phyloP scores from a whole-genome alignment of 345 rosid genomes.

The Limnanthes douglasii region DNA sequence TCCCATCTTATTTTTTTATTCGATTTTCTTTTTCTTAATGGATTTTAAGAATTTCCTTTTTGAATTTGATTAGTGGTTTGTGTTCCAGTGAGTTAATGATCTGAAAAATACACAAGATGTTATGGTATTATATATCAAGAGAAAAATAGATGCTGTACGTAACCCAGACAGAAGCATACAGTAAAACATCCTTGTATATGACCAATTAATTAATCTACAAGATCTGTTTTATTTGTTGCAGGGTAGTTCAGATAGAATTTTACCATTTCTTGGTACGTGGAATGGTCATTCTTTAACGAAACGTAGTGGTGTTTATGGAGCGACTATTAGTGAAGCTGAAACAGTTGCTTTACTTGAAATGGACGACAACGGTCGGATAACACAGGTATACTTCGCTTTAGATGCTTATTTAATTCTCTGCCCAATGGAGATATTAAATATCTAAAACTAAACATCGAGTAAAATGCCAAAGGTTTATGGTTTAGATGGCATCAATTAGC shows the following conservation, averaged over 20 bases:
- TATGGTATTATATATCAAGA: too few species aligned
- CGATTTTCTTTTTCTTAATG: too few species aligned
- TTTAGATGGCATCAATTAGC: neutral
- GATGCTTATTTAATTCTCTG: conserved; percentile 4
- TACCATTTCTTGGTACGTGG: conserved; percentile 80
- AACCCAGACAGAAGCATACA: too few species aligned
- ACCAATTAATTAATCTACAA: neutral
- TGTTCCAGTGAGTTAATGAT: too few species aligned
- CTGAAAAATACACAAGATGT: too few species aligned
- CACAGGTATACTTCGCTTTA: conserved; percentile 37
- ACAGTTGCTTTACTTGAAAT: conserved; percentile 40
- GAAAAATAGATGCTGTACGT: too few species aligned
- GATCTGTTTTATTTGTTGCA: conserved; percentile 15
- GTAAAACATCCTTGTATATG: neutral
- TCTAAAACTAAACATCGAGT: too few species aligned
- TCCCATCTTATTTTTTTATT: too few species aligned
- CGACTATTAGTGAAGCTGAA: conserved; percentile 67
- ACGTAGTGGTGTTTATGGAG: conserved; percentile 87
- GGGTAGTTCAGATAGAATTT: conserved; percentile 29
- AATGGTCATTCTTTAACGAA: conserved; percentile 72
- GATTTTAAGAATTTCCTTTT: too few species aligned
- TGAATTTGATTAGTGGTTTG: too few species aligned
- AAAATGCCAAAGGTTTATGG: neutral
- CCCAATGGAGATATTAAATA: too few species aligned
- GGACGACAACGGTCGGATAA: conserved; percentile 42